Percentiles rank a stretch among this genome's conserved stretches.
phyloP scores from a whole-genome alignment of 2,329 filamentous ascomycete species.

The Epichloe aotearoae region DNA sequence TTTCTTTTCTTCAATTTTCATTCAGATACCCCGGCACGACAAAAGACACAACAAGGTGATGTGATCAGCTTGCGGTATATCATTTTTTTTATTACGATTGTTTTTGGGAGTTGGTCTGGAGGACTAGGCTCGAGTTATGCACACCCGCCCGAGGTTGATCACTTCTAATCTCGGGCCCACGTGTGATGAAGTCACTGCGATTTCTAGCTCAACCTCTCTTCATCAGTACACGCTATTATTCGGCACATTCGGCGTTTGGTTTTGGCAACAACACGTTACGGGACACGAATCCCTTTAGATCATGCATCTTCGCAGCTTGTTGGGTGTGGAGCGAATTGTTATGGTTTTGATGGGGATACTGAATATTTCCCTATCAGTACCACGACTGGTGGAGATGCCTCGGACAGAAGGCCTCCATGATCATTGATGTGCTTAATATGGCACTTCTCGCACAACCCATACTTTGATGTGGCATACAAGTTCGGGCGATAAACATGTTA shows the following conservation, averaged over 20 bases:
- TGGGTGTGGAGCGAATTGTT: background rate
- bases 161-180: background rate
- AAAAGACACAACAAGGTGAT: constrained; percentile 16
- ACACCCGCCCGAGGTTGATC: too few relatives aligned
- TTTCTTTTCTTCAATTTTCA: constrained; percentile 16
- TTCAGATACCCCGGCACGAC: constrained; percentile 28
- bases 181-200: background rate
- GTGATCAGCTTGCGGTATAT: constrained; percentile 14
- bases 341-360: background rate
- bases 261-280: constrained; percentile 1
- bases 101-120: background rate
- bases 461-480: too few relatives aligned
- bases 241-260: constrained; percentile 18
- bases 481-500: background rate
- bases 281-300: background rate
- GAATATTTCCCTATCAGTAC: background rate
- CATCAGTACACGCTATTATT: constrained; percentile 20
- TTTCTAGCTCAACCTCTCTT: background rate
- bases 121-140: background rate
- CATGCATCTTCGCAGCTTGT: background rate
- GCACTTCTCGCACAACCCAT: background rate
- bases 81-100: constrained; percentile 7
- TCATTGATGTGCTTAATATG: background rate
- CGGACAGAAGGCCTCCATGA: background rate
- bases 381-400: background rate